Conservation (phyloP, 2,329 filamentous ascomycete species). For the Cordyceps javanica region DNA sequence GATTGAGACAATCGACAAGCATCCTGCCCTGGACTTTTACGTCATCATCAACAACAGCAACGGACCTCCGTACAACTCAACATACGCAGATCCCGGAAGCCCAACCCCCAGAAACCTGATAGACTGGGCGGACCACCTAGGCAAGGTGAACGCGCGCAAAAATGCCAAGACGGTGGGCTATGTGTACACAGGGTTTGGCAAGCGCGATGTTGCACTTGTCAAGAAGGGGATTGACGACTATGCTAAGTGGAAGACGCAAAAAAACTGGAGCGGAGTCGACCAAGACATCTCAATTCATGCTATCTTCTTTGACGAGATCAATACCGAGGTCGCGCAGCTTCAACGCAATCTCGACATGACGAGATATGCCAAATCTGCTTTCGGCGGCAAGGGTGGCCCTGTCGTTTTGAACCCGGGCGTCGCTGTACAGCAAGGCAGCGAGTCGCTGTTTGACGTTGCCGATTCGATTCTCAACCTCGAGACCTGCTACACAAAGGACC, state of each 20-base stretch:
- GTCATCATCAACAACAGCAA: conserved; percentile 2
- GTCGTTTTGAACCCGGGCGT: conserved; percentile 4
- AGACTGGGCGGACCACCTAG: not conserved
- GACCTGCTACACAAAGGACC: conserved; percentile 7
- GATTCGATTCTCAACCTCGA: conserved; percentile 3
- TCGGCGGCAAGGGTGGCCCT: not conserved
- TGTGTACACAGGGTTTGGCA: not conserved
- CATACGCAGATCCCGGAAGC: not conserved
- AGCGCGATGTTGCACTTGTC: not conserved
- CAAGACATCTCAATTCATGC: conserved; percentile 2
- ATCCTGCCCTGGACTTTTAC: conserved; percentile 3
- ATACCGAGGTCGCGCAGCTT: not conserved
- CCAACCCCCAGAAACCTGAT: not conserved
- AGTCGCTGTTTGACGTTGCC: not conserved
- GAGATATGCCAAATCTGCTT: not conserved
- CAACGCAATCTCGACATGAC: conserved; percentile 2
- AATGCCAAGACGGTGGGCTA: not conserved
- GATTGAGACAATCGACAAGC: not conserved
- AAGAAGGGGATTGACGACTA: not conserved
- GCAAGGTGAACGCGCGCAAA: not conserved
- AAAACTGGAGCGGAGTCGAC: not conserved
- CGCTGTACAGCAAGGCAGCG: not conserved
- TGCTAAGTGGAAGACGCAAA: not conserved
- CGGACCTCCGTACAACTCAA: not conserved
- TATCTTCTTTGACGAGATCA: conserved; percentile 11